Conservation (phyloP, 2,329 filamentous ascomycete genomes). For the Knufia fluminis region DNA sequence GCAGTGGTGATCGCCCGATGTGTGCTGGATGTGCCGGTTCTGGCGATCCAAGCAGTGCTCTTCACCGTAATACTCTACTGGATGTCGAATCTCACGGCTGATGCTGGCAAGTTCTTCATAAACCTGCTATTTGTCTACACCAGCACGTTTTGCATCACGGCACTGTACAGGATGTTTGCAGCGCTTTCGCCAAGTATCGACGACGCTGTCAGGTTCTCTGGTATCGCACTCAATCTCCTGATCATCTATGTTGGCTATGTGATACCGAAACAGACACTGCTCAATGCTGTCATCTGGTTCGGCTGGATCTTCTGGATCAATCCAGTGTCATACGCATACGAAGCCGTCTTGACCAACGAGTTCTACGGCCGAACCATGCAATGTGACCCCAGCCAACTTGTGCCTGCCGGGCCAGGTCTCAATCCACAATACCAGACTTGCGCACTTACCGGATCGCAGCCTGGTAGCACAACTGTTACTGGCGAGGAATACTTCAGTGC, state of each 20-base stretch:
- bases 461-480: slow-evolving; percentile 42
- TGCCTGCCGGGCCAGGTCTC: slow-evolving; percentile 50
- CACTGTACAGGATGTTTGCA: slow-evolving; percentile 59
- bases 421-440: slow-evolving; percentile 54
- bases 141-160: slow-evolving; percentile 53
- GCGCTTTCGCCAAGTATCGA: slow-evolving; percentile 55
- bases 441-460: slow-evolving; percentile 47
- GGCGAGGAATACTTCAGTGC: slow-evolving; percentile 47
- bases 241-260: slow-evolving; percentile 59
- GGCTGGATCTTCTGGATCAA: slow-evolving; percentile 53
- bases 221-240: slow-evolving; percentile 53
- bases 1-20: slow-evolving; percentile 55
- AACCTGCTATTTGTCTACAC: slow-evolving; percentile 56
- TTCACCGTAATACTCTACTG: slow-evolving; percentile 60
- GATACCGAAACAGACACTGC: slow-evolving; percentile 55
- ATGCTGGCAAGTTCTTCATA: slow-evolving; percentile 56
- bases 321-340: slow-evolving; percentile 53
- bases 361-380: slow-evolving; percentile 49
- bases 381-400: slow-evolving; percentile 50
- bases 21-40: slow-evolving; percentile 53
- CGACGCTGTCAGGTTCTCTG: slow-evolving; percentile 56
- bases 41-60: slow-evolving; percentile 49
- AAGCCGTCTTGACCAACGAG: slow-evolving; percentile 59
- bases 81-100: slow-evolving; percentile 49
- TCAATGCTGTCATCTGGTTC: slow-evolving; percentile 55